Evolutionary conservation across 1,284 basidiomycete species (phyloP), one percentile per base, ranked within the genome.

Genomic region (Fomitopsis schrenkii): DNA sequence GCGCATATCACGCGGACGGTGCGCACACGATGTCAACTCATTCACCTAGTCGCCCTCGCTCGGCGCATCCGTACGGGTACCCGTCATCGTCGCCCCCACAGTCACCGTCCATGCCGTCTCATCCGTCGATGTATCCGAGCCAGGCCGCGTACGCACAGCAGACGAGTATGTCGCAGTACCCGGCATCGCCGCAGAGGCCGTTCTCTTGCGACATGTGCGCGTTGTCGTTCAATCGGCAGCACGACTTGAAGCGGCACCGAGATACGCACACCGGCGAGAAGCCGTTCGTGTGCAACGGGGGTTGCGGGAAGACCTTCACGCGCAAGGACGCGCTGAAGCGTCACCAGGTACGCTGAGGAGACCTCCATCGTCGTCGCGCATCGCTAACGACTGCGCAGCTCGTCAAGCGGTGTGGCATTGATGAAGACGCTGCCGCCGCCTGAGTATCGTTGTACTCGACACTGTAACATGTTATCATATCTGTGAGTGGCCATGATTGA

Each of bases 191-290:
- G n/a, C 77, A 82, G 55, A 83, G 83, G 17, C 90, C 90, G 30
- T 91, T 87, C 72, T 81, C 86, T 28, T 92, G 90, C 69, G 89
- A 92, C 72, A 77, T 91, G 66, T 92, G 90, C 72, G 82, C 88
- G n/a, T 73, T 92, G 65, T 91, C 90, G 19, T 92, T 92, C 78
- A 91, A 90, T 70, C 83, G 90, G 58, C 88, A 90, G 70, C 90
- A 92, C 72, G 90, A 92, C 72, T 73, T 92, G 68, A 92, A 92
- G 72, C 83, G 90, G 45, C 90, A 92, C 75, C 80, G 87, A 66
- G 90, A 92, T 68, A 91, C 89, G 26, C 89, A 91, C 74, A 88
- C 87, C 12, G 89, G 89, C 50, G 90, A 91, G 74, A 90, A 91
- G 71, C 90, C 90, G 12, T 92, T 86, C 75, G 74, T 85, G 36